phyloP scores from a whole-genome alignment of 768 basidiomycete species.

The Cubamyces lactineus region DNA sequence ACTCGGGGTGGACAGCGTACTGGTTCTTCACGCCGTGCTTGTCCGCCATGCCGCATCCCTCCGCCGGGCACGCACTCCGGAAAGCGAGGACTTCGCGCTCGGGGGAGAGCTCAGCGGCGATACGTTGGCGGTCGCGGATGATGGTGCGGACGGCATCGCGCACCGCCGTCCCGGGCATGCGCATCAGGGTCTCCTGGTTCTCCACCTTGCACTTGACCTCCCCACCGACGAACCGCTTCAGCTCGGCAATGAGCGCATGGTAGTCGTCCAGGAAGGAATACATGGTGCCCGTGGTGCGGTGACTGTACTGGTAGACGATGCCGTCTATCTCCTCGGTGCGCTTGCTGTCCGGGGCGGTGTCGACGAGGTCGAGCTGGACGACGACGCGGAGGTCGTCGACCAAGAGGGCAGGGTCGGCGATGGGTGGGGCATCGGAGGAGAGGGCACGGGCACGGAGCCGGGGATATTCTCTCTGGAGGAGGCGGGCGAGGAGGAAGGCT shows the following conservation, averaged over 20 bases:
- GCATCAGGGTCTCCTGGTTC: conserved; percentile 12
- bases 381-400: conserved; percentile 10
- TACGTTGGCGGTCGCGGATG: conserved; percentile 11
- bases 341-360: conserved; percentile 32
- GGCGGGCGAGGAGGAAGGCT: conserved; percentile 33
- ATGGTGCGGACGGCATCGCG: conserved; percentile 17
- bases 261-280: conserved; percentile 30
- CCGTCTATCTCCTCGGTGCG: conserved; percentile 18
- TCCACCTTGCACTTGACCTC: not conserved
- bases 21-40: conserved; percentile 25
- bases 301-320: conserved; percentile 33
- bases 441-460: conserved; percentile 15
- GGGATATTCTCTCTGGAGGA: conserved; percentile 20
- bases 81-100: conserved; percentile 25
- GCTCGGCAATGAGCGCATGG: conserved; percentile 22
- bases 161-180: conserved; percentile 6
- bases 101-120: conserved; percentile 11
- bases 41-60: conserved; percentile 30
- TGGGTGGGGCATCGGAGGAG: not conserved
- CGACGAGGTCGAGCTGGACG: conserved; percentile 35
- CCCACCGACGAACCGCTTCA: conserved; percentile 17
- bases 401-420: not conserved
- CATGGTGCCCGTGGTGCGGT: conserved; percentile 29
- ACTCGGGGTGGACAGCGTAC: conserved; percentile 10
- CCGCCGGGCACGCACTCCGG: conserved; percentile 33